Conservation (phyloP, 2,329 filamentous ascomycete species). For the Thielaviopsis euricoi region DNA sequence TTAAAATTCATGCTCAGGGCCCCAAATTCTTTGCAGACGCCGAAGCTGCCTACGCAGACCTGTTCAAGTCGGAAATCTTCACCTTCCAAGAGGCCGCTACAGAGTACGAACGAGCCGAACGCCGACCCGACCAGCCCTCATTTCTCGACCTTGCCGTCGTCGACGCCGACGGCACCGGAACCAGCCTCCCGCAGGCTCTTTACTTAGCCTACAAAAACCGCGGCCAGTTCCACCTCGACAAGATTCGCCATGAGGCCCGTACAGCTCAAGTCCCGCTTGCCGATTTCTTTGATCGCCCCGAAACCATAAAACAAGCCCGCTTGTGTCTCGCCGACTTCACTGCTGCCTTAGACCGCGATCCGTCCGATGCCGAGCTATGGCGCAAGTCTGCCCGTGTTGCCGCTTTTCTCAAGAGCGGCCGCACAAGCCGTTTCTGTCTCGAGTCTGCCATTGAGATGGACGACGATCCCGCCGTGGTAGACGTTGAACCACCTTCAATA, state of each 20-base stretch:
- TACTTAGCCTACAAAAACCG: slow-evolving; percentile 93
- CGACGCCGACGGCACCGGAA: slow-evolving; percentile 35
- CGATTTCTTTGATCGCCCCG: slow-evolving; percentile 22
- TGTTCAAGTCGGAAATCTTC: slow-evolving; percentile 90
- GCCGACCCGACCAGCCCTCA: slow-evolving; percentile 28
- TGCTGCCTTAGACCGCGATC: slow-evolving; percentile 44
- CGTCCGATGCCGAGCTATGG: slow-evolving; percentile 52
- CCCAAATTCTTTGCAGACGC: slow-evolving; percentile 60
- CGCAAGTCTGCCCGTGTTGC: slow-evolving; percentile 41
- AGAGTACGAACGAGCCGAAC: slow-evolving; percentile 60
- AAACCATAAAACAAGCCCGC: slow-evolving; percentile 22
- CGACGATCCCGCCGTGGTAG: slow-evolving; percentile 45
- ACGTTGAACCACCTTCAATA: slow-evolving; percentile 45
- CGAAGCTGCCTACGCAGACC: slow-evolving; percentile 59
- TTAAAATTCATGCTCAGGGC: slow-evolving; percentile 84
- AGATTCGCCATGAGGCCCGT: slow-evolving; percentile 36
- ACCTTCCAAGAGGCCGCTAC: slow-evolving; percentile 74
- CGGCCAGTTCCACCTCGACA: slow-evolving; percentile 79
- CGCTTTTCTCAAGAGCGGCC: slow-evolving; percentile 37
- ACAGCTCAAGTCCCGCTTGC: slow-evolving; percentile 15
- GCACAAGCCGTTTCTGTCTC: slow-evolving; percentile 44
- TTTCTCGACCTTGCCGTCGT: slow-evolving; percentile 22
- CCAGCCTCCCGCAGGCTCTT: slow-evolving; percentile 61
- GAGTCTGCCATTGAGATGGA: slow-evolving; percentile 52
- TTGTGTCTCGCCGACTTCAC: slow-evolving; percentile 40